Conservation (phyloP, 169 alveolate species). For the Cyclospora cayetanensis region DNA sequence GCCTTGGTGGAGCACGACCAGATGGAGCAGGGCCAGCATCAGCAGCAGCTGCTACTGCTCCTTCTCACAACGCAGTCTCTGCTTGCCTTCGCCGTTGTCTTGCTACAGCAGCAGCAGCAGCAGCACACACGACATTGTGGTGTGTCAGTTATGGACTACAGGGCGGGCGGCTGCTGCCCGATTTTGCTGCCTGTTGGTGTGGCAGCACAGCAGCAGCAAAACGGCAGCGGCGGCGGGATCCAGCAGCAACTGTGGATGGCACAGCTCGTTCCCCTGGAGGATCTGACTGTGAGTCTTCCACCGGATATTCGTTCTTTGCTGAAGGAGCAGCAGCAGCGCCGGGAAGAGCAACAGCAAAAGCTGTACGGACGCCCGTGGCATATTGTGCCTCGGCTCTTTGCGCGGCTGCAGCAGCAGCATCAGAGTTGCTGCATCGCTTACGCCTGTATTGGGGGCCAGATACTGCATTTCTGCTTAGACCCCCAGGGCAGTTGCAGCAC, state of each 20-base stretch:
- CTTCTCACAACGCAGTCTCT: slow-evolving; percentile 43
- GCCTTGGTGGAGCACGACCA: slow-evolving; percentile 31
- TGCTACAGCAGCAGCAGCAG: slow-evolving; percentile 56
- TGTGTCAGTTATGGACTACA: not conserved
- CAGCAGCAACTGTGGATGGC: slow-evolving; percentile 58
- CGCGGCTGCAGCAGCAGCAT: slow-evolving; percentile 62
- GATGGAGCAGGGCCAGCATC: slow-evolving; percentile 3
- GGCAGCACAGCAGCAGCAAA: not conserved
- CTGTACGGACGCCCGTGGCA: slow-evolving; percentile 43
- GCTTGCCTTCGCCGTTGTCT: slow-evolving; percentile 15
- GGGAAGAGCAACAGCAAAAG: slow-evolving; percentile 53
- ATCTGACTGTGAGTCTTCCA: not conserved
- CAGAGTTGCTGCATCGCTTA: slow-evolving; percentile 29
- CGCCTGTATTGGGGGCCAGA: slow-evolving; percentile 58
- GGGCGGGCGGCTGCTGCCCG: slow-evolving; percentile 44
- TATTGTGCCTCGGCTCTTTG: slow-evolving; percentile 40
- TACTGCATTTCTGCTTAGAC: not conserved
- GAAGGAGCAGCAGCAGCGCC: slow-evolving; percentile 61
- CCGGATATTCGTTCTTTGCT: slow-evolving; percentile 30
- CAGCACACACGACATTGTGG: slow-evolving; percentile 19
- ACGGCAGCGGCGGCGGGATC: slow-evolving; percentile 54
- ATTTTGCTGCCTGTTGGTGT: slow-evolving; percentile 30
- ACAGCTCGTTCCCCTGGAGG: slow-evolving; percentile 29
- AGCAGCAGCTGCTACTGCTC: slow-evolving; percentile 35
- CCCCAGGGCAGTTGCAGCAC: not conserved